Evolutionary conservation across 75 land plant species (phyloP), one percentile per base, ranked within the genome.

Genomic region (Selaginella moellendorffii): DNA sequence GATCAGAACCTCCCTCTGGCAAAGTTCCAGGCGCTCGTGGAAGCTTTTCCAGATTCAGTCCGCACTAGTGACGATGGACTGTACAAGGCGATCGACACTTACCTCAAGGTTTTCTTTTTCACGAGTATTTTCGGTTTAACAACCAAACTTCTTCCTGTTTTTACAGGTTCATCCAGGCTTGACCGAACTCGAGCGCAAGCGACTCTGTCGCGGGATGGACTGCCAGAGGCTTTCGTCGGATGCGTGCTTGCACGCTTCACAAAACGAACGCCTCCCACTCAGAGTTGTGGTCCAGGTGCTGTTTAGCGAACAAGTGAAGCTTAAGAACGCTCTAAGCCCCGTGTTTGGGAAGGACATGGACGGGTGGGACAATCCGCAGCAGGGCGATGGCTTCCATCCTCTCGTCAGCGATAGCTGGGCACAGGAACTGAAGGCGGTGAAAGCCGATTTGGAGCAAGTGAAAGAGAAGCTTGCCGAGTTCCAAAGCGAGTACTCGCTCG

Each of bases 11-110:
- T 90, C 0, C 73, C 88, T 1, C 69, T 87, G 21, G 74, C 80
- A 0, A 87, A 87, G 67, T 90, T 90, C 69, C 77, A 80, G 66
- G 81, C 79, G 0, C 66, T 90, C 30, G 92, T 91, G 0, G 97
- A 90, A 64, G 79, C 85, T 17, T 63, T 90, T 63, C 97, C 97
- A 5, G 92, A 84, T 25, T 73, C 76, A 51, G 79, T 87, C 22
- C 73, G 97, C 54, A 77, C 74, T 18, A 78, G 79, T 36, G 83
- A 90, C 30, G 97, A 90, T 68, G 97, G 97, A 2, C 76, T 90
- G 25, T 90, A 90, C 64, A 65, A 87, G 25, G 97, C 97, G 2
- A 72, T 90, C 53, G 97, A 90, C 68, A 82, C 93, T 22, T 90
- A 90, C 63, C 85, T 90, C 25, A 90, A 90, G 97, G 97, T 80